Evolutionary conservation across 495 filamentous ascomycete species (phyloP).

Genomic region (Neurospora intermedia): DNA sequence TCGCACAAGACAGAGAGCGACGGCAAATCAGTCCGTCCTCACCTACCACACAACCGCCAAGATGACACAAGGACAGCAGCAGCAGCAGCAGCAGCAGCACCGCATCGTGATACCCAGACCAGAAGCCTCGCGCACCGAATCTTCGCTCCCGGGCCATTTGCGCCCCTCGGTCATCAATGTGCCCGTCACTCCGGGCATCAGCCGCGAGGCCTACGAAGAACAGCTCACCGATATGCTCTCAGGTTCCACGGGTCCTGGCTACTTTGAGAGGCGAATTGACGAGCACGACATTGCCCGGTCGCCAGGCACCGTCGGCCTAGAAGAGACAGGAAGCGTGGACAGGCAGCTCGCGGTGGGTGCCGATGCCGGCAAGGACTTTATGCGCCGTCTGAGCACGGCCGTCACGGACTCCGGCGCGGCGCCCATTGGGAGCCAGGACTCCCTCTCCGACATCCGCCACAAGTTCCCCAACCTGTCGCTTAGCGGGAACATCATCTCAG

Average conservation of each 20-base stretch:
- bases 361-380: slow-evolving; percentile 46
- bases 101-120: neutral
- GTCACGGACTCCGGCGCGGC: slow-evolving; percentile 12
- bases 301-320: slow-evolving; percentile 6
- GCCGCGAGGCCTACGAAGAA: slow-evolving; percentile 24
- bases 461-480: slow-evolving; percentile 59
- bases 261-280: slow-evolving; percentile 27
- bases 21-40: neutral
- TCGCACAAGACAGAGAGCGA: neutral
- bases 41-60: neutral
- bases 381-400: slow-evolving; percentile 52
- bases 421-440: slow-evolving; percentile 27
- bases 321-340: slow-evolving; percentile 22
- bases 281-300: slow-evolving; percentile 20
- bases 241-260: slow-evolving; percentile 11
- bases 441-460: slow-evolving; percentile 44
- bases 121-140: slow-evolving; percentile 7
- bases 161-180: slow-evolving; percentile 23
- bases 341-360: slow-evolving; percentile 40
- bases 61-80: neutral
- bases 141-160: slow-evolving; percentile 25
- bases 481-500: slow-evolving; percentile 76
- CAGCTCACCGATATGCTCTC: slow-evolving; percentile 10
- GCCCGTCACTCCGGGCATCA: slow-evolving; percentile 42
- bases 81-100: neutral